Percentiles rank a stretch among this genome's conserved stretches.
phyloP scores from a whole-genome alignment of 169 alveolate species.

The Plasmodium fragile region DNA sequence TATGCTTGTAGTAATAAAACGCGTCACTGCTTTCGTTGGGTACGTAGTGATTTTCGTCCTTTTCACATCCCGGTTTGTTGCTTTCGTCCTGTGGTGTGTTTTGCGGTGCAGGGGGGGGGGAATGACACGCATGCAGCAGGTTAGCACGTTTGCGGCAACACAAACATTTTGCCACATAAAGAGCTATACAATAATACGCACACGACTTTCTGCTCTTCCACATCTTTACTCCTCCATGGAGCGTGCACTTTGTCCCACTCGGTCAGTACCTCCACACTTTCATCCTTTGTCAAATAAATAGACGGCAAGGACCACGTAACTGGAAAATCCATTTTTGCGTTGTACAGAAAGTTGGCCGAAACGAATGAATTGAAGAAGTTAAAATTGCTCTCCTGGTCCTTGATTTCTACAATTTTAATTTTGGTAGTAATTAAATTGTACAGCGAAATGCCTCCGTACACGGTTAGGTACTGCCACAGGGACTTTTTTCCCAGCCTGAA shows the following conservation, averaged over 20 bases:
- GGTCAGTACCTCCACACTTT: slow-evolving; percentile 31
- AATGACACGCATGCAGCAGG: not conserved
- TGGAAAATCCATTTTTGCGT: slow-evolving; percentile 35
- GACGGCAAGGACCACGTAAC: slow-evolving; percentile 58
- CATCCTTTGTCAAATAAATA: slow-evolving; percentile 41
- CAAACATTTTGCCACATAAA: not conserved
- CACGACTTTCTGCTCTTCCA: not conserved
- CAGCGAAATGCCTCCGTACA: slow-evolving; percentile 53
- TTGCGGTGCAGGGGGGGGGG: not conserved
- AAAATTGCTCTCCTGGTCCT: slow-evolving; percentile 62
- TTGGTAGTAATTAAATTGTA: slow-evolving; percentile 61
- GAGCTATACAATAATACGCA: not conserved
- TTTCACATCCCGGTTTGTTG: slow-evolving; percentile 14
- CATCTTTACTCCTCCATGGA: not conserved
- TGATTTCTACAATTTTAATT: slow-evolving; percentile 63
- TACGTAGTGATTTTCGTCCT: slow-evolving; percentile 31
- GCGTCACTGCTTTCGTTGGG: slow-evolving; percentile 74
- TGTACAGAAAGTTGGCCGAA: slow-evolving; percentile 51
- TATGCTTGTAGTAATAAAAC: slow-evolving; percentile 56
- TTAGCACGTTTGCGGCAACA: not conserved
- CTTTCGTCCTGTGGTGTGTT: slow-evolving; percentile 37
- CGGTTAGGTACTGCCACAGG: slow-evolving; percentile 58
- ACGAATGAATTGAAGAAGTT: slow-evolving; percentile 49
- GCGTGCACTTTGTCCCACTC: not conserved
- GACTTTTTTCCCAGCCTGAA: slow-evolving; percentile 63